Percentiles rank a stretch among this genome's conserved stretches.
These are phyloP conservation scores for Verbascum thapsus DNA, from an alignment of 257 asterid genomes.

Conservation along the genomic window DNA sequence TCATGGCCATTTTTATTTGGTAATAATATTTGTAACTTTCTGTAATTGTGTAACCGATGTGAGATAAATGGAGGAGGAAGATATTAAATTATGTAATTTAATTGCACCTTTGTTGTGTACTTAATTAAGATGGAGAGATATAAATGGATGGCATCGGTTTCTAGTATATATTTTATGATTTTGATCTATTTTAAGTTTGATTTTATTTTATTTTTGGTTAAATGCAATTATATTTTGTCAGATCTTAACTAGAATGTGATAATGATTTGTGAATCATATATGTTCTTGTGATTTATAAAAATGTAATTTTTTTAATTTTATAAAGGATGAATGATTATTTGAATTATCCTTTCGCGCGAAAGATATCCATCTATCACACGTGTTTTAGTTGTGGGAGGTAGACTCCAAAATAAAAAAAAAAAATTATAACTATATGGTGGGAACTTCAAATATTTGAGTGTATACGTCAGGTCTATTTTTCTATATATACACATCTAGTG, in stretches of 20 bases:
- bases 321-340: no score
- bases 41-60: background rate
- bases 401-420: no score
- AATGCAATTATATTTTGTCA: background rate
- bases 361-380: no score
- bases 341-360: no score
- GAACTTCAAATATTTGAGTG: no score
- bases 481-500: no score
- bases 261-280: background rate
- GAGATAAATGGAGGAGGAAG: background rate
- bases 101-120: background rate
- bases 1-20: conserved; percentile 39
- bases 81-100: background rate
- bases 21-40: background rate
- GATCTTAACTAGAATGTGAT: background rate
- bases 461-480: no score
- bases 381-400: no score
- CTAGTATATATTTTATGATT: background rate
- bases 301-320: no score
- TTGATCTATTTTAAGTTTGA: background rate
- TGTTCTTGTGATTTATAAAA: no score
- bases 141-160: background rate
- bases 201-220: background rate
- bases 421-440: no score
- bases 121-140: background rate